phyloP scores from a whole-genome alignment of 768 basidiomycete species.

The Pisolithus marmoratus region DNA sequence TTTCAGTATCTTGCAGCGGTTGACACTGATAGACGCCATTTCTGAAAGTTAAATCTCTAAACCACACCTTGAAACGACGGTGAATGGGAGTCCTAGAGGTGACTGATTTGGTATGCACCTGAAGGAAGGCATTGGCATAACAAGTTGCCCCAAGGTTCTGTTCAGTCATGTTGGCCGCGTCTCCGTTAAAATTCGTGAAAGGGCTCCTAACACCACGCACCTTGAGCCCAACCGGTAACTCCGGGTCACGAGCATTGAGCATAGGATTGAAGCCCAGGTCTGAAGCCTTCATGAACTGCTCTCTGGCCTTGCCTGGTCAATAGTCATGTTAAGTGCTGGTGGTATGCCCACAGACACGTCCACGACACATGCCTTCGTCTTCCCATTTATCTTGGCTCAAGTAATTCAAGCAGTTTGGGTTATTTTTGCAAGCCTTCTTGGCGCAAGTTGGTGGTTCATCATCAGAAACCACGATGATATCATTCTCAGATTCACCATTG shows the following conservation, averaged over 20 bases:
- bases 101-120: constrained; percentile 42
- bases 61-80: constrained; percentile 69
- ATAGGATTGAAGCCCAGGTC: constrained; percentile 54
- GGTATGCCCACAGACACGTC: constrained; percentile 5
- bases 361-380: constrained; percentile 47
- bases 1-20: constrained; percentile 45
- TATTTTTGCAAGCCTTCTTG: constrained; percentile 62
- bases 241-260: constrained; percentile 41
- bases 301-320: constrained; percentile 42
- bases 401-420: constrained; percentile 85
- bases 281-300: constrained; percentile 46
- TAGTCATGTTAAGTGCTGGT: constrained; percentile 9
- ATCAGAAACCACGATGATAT: constrained; percentile 67
- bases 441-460: constrained; percentile 53
- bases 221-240: constrained; percentile 71
- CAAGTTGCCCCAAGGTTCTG: constrained; percentile 97
- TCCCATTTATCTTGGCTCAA: constrained; percentile 83
- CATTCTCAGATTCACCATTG: constrained; percentile 48
- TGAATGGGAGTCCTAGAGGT: constrained; percentile 4
- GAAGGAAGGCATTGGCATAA: constrained; percentile 93
- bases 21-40: constrained; percentile 76
- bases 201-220: constrained; percentile 31
- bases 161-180: constrained; percentile 39
- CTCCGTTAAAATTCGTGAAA: not conserved
- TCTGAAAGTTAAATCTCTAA: constrained; percentile 76